phyloP scores from a whole-genome alignment of 139 green algal species.

The Pedinophyceae sp. region DNA sequence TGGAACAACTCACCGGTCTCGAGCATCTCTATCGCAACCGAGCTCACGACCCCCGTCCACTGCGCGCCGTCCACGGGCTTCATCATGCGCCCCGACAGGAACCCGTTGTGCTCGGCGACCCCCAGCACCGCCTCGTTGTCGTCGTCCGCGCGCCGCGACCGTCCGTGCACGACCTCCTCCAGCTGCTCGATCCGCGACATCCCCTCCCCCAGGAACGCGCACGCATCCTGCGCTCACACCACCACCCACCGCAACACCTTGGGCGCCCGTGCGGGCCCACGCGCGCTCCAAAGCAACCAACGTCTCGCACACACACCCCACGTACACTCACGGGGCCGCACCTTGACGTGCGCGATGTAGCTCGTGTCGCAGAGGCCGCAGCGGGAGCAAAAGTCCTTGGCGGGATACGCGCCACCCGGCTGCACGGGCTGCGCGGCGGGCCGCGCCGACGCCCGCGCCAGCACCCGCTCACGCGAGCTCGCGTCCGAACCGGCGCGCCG shows the following conservation, averaged over 20 bases:
- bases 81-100: conserved; percentile 55
- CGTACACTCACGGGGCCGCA: too few relatives aligned
- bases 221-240: too few relatives aligned
- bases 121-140: conserved; percentile 76
- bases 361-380: conserved; percentile 93
- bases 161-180: conserved; percentile 49
- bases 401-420: conserved; percentile 57
- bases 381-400: conserved; percentile 69
- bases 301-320: background rate
- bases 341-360: conserved; percentile 89
- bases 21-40: conserved; percentile 24
- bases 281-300: too few relatives aligned
- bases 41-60: conserved; percentile 89
- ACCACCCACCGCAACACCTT: too few relatives aligned
- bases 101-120: conserved; percentile 39
- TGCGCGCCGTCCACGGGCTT: conserved; percentile 63
- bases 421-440: conserved; percentile 52
- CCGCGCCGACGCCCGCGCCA: too few relatives aligned
- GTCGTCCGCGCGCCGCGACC: conserved; percentile 23
- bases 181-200: conserved; percentile 53
- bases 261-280: too few relatives aligned
- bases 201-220: conserved; percentile 82
- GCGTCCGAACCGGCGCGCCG: too few relatives aligned
- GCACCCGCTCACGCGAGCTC: too few relatives aligned
- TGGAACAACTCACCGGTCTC: too few relatives aligned